phyloP scores from a whole-genome alignment of 805 yeast genomes.

The Saccharomyces eubayanus region DNA sequence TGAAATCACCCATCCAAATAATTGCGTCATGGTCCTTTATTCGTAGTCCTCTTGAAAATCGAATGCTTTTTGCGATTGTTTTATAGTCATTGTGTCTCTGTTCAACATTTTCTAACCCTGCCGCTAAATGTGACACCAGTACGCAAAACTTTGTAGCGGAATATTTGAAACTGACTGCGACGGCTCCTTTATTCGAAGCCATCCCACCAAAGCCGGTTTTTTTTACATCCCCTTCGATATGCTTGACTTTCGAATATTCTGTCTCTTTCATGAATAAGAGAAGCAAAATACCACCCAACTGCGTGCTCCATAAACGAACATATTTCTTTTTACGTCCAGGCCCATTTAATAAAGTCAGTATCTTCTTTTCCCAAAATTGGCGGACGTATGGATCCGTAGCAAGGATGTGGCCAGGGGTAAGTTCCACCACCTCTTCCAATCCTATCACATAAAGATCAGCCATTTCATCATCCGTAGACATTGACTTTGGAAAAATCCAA shows the following conservation, averaged over 20 bases:
- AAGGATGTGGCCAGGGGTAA: slow-evolving; percentile 75
- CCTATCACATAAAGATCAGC: slow-evolving; percentile 78
- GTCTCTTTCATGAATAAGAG: slow-evolving; percentile 57
- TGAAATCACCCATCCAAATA: slow-evolving; percentile 91
- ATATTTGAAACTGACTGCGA: slow-evolving; percentile 57
- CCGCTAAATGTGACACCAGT: slow-evolving; percentile 84
- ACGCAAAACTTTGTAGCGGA: slow-evolving; percentile 68
- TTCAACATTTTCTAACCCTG: slow-evolving; percentile 72
- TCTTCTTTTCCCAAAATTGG: slow-evolving; percentile 56
- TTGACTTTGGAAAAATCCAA: slow-evolving; percentile 72
- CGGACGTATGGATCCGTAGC: slow-evolving; percentile 60
- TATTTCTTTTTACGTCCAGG: slow-evolving; percentile 36
- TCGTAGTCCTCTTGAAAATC: slow-evolving; percentile 48
- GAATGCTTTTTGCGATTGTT: slow-evolving; percentile 60
- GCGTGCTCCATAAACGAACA: slow-evolving; percentile 61
- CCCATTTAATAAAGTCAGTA: slow-evolving; percentile 40
- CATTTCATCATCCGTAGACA: slow-evolving; percentile 8
- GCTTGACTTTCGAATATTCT: slow-evolving; percentile 44
- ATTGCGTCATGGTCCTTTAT: slow-evolving; percentile 74
- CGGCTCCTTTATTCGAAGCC: slow-evolving; percentile 75
- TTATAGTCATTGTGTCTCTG: slow-evolving; percentile 85
- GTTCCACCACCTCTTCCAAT: slow-evolving; percentile 80
- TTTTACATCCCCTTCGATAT: slow-evolving; percentile 63
- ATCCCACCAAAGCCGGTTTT: slow-evolving; percentile 94
- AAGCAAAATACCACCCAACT: slow-evolving; percentile 76